Evolutionary conservation across 2,329 filamentous ascomycete genomes (phyloP).

Genomic region (Beauveria pseudobassiana): DNA sequence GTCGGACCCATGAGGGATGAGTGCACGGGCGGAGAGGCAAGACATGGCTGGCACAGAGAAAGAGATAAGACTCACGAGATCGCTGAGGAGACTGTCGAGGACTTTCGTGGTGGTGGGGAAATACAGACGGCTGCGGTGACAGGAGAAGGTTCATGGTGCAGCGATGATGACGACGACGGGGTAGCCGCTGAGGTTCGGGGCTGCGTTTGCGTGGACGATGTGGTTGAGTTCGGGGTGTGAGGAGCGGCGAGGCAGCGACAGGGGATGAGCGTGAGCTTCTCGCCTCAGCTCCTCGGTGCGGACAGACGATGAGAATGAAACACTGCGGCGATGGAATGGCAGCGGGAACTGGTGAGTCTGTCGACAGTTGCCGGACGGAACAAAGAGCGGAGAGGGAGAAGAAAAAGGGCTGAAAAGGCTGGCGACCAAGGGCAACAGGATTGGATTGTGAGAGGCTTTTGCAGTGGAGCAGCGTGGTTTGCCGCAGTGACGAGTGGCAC

Average conservation of each 20-base stretch:
- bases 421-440: constrained; percentile 7
- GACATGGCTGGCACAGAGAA: background rate
- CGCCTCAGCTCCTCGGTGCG: background rate
- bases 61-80: constrained; percentile 38
- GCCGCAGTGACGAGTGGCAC: background rate
- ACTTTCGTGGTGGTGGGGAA: constrained; percentile 52
- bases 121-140: constrained; percentile 51
- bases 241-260: constrained; percentile 2
- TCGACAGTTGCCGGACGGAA: background rate
- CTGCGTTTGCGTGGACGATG: constrained; percentile 10
- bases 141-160: constrained; percentile 55
- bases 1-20: background rate
- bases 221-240: background rate
- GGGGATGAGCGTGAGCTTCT: constrained; percentile 1
- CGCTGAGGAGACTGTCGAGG: constrained; percentile 47
- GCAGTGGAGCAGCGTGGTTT: constrained; percentile 10
- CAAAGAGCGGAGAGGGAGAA: background rate
- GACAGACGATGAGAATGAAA: too few species aligned
- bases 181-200: background rate
- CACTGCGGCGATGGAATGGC: background rate
- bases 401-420: constrained; percentile 8
- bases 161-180: background rate
- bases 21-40: background rate
- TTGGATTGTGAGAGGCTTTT: constrained; percentile 8
- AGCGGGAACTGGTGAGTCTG: background rate